Base-by-base conservation (phyloP, 1,139 yeast species). In the Scheffersomyces segobiensis region DNA sequence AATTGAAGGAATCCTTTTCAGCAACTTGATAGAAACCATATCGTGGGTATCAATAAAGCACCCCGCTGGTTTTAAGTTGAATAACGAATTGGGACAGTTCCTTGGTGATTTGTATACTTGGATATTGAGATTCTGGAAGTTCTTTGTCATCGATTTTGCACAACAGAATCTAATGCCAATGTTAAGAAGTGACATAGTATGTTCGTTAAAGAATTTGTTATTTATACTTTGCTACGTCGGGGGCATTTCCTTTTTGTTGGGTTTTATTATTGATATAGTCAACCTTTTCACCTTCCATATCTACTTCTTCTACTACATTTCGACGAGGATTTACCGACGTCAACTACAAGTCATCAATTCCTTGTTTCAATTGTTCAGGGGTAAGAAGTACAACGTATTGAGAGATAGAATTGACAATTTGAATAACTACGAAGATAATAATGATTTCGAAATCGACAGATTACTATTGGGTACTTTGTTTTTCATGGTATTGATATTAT, bases 1-100 rank as follows among this genome's bases (percentile, higher is more conserved):
- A 8, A 74, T 83, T 2, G 67, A 74, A 20, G 65, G 66, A 17
- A 56, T 80, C 6, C 61, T 79, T 14, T 76, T 72, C 57, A 57
- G 63, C 20, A 73, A 75, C 20, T 73, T 89, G 55, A 76, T 80
- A 50, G 65, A 70, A 2, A 73, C 89, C 46, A 86, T 93, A 14
- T 65, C 78, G 1, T 90, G 97, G 96, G 79, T 96, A 47, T 92
- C 93, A 76, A 85, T 85, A 18, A 62, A 76, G 63, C 91, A 95
- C 70, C 99, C 99, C 0, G 97, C 96, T 10, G 99, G 99, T 2
- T 87, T 96, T 67, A 96, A 96, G 69, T 82, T 96, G 59, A 96
- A 96, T 71, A 88, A 87, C 58, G 98, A 93, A 67, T 78, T 96
- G 47, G 93, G 98, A 0, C 82, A 80, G 32, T 96, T 96, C 67